These are phyloP conservation scores for Discostella stelligeroides DNA, from an alignment of 108 stramenopile genomes.

Conservation along the genomic window DNA sequence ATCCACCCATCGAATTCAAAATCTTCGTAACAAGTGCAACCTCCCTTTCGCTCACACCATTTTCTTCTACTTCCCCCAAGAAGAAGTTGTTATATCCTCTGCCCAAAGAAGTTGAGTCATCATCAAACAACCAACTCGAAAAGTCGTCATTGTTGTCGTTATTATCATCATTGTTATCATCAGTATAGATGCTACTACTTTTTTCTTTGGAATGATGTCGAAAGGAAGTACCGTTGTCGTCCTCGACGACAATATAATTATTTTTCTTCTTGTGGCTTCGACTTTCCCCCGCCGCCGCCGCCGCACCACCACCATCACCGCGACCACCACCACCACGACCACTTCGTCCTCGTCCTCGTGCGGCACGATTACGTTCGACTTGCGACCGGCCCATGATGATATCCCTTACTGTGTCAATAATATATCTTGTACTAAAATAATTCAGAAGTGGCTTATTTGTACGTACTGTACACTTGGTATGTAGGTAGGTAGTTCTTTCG, in stretches of 20 bases:
- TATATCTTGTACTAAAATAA: too few relatives aligned
- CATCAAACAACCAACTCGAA: slow-evolving; percentile 3
- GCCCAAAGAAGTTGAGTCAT: not conserved
- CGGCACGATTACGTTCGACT: slow-evolving; percentile 32
- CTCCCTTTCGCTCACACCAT: too few relatives aligned
- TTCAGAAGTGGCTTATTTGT: too few relatives aligned
- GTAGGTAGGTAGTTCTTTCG: too few relatives aligned
- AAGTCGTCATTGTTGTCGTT: slow-evolving; percentile 8
- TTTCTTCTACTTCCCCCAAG: not conserved
- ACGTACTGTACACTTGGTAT: too few relatives aligned
- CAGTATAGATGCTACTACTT: too few relatives aligned
- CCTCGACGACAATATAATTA: slow-evolving; percentile 3
- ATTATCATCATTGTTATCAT: not conserved
- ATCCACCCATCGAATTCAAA: too few relatives aligned
- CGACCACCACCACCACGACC: not conserved
- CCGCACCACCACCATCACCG: slow-evolving; percentile 10
- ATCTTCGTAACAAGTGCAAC: too few relatives aligned
- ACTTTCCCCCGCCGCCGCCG: slow-evolving; percentile 15
- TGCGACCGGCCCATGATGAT: slow-evolving; percentile 37
- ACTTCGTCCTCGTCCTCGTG: slow-evolving; percentile 23
- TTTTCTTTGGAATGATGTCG: not conserved
- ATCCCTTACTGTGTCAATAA: too few relatives aligned
- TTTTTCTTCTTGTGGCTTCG: not conserved
- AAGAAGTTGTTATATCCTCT: too few relatives aligned
- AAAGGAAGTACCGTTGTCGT: slow-evolving; percentile 10